phyloP scores from a whole-genome alignment of 1,284 basidiomycete species.

The Porogramme epimiltina region DNA sequence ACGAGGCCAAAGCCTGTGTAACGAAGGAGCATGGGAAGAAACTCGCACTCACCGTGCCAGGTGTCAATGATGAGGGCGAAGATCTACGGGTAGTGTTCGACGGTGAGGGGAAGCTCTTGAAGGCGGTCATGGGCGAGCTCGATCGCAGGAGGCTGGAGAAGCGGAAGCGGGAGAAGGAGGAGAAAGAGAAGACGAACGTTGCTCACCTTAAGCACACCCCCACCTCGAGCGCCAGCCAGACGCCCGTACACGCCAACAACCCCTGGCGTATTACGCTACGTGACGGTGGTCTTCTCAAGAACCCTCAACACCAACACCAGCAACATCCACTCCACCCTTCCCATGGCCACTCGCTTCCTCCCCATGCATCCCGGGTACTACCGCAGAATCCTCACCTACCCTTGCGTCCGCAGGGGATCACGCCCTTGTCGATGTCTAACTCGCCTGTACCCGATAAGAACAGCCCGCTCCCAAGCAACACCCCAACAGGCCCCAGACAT shows the following conservation, averaged over 20 bases:
- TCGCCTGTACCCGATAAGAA: slow-evolving; percentile 10
- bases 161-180: slow-evolving; percentile 39
- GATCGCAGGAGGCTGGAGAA: slow-evolving; percentile 56
- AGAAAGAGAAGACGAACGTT: slow-evolving; percentile 26
- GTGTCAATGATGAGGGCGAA: slow-evolving; percentile 30
- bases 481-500: slow-evolving; percentile 20
- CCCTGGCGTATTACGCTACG: slow-evolving; percentile 24
- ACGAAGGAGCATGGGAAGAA: slow-evolving; percentile 61
- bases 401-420: slow-evolving; percentile 20
- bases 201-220: slow-evolving; percentile 27
- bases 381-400: slow-evolving; percentile 18
- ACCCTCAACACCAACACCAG: background rate
- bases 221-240: slow-evolving; percentile 26
- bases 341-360: background rate
- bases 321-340: background rate
- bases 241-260: slow-evolving; percentile 22
- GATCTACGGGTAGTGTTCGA: slow-evolving; percentile 63
- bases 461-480: slow-evolving; percentile 16
- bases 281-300: slow-evolving; percentile 4
- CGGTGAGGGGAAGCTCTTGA: slow-evolving; percentile 57
- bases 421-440: slow-evolving; percentile 12
- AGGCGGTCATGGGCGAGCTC: slow-evolving; percentile 61
- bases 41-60: slow-evolving; percentile 37
- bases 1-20: slow-evolving; percentile 65
- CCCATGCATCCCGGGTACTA: slow-evolving; percentile 7